phyloP scores from a whole-genome alignment of 1,284 basidiomycete genomes.

The Trichosporon ovoides region DNA sequence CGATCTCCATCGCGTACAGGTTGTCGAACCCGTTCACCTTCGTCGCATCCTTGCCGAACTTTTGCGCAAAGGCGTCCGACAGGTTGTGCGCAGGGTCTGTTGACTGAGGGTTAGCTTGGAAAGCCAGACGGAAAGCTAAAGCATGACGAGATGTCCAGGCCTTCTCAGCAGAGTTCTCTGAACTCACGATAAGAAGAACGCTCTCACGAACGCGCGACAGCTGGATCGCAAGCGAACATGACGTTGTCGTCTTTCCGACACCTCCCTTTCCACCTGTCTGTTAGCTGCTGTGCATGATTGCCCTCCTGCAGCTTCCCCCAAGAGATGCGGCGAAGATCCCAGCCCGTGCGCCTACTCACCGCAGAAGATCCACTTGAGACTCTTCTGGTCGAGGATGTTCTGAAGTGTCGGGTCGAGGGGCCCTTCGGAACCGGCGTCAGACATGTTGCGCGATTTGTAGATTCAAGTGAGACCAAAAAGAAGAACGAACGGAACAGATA shows the following conservation, averaged over 20 bases:
- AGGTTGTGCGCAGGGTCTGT: conserved; percentile 99
- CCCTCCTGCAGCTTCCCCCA: neutral
- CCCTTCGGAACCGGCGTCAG: conserved; percentile 37
- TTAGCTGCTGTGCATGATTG: conserved; percentile 2
- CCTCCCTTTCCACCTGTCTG: conserved; percentile 85
- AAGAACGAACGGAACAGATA: too few species aligned
- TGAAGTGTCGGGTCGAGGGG: conserved; percentile 70
- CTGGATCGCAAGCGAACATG: conserved; percentile 91
- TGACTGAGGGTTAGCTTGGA: conserved; percentile 59
- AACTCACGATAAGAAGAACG: conserved; percentile 82
- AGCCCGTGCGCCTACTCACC: conserved; percentile 55
- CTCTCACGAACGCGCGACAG: conserved; percentile 80
- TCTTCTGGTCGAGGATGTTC: conserved; percentile 81
- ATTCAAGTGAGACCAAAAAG: too few species aligned
- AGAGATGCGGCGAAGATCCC: neutral
- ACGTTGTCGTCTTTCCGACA: conserved; percentile 90
- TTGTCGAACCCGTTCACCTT: conserved; percentile 98
- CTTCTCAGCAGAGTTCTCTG: neutral
- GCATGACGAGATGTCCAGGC: too few species aligned
- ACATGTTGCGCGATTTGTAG: conserved; percentile 6
- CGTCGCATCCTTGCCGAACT: conserved; percentile 99
- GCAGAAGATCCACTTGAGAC: conserved; percentile 92
- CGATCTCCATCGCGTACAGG: conserved; percentile 98
- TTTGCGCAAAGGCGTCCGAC: conserved; percentile 97
- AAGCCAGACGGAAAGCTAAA: neutral